Conservation (phyloP, 768 basidiomycete genomes). For the Russula foetens region DNA sequence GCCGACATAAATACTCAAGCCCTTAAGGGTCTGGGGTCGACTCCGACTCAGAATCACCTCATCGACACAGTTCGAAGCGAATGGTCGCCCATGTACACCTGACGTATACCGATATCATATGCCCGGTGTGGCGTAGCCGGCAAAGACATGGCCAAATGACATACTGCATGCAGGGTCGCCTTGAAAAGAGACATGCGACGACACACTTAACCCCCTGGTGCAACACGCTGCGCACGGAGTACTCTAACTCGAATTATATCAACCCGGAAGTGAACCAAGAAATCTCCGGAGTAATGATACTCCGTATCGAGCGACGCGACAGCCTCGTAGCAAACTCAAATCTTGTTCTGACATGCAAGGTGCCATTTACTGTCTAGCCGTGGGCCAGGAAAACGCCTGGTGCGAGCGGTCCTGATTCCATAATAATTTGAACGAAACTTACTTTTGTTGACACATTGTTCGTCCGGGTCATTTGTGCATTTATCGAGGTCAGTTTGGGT, state of each 20-base stretch:
- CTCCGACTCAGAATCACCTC: too few relatives aligned
- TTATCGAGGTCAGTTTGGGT: too few relatives aligned
- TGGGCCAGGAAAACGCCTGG: background rate
- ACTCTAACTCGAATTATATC: background rate
- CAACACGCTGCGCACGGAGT: background rate
- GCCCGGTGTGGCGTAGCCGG: background rate
- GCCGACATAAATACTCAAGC: too few relatives aligned
- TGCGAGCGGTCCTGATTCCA: background rate
- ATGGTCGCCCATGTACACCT: too few relatives aligned
- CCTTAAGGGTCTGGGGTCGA: too few relatives aligned
- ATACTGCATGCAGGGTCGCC: background rate
- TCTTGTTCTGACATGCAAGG: background rate
- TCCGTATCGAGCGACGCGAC: background rate
- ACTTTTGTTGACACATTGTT: too few relatives aligned
- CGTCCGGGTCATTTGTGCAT: too few relatives aligned
- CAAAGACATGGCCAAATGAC: too few relatives aligned
- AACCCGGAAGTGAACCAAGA: background rate
- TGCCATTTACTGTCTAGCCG: background rate
- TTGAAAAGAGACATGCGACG: background rate
- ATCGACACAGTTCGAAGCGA: too few relatives aligned
- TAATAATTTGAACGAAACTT: background rate
- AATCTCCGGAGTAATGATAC: too few relatives aligned
- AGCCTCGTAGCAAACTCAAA: background rate
- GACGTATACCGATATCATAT: background rate
- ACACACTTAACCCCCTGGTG: background rate